Percentiles rank a stretch among this genome's conserved stretches.
Evolutionary conservation across 805 yeast species (phyloP).

Genomic region (Aciculoconidium aculeatum): DNA sequence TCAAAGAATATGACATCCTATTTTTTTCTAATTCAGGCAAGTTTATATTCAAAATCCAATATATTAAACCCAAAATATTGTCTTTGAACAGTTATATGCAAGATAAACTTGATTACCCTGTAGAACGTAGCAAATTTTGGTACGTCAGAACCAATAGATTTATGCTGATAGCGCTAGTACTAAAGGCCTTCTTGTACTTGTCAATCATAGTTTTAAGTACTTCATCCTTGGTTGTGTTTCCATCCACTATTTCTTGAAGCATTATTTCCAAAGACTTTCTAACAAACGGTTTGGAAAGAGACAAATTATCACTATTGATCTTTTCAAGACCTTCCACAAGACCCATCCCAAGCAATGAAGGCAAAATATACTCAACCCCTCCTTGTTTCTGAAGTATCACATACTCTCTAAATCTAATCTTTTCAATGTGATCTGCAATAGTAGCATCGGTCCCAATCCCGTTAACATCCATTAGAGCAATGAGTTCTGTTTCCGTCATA

Average conservation of each 20-base stretch:
- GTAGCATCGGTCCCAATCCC: slow-evolving; percentile 99
- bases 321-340: slow-evolving; percentile 83
- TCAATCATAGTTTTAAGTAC: slow-evolving; percentile 52
- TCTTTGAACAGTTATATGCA: not conserved
- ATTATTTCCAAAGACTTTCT: slow-evolving; percentile 69
- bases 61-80: too few relatives aligned
- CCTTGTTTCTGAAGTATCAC: slow-evolving; percentile 40
- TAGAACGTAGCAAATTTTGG: slow-evolving; percentile 3
- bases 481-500: slow-evolving; percentile 88
- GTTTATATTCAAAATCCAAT: too few relatives aligned
- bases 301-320: slow-evolving; percentile 62
- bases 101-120: not conserved
- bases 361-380: slow-evolving; percentile 48
- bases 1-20: too few relatives aligned
- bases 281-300: slow-evolving; percentile 84
- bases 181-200: slow-evolving; percentile 59
- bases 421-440: slow-evolving; percentile 94
- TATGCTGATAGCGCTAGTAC: slow-evolving; percentile 38
- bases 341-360: slow-evolving; percentile 80
- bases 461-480: slow-evolving; percentile 90
- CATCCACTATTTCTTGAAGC: slow-evolving; percentile 64
- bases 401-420: slow-evolving; percentile 64
- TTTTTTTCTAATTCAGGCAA: too few relatives aligned
- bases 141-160: slow-evolving; percentile 25
- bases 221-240: slow-evolving; percentile 43